These are phyloP conservation scores for Dothistroma pini DNA, from an alignment of 2,329 filamentous ascomycete species.

Conservation along the genomic window DNA sequence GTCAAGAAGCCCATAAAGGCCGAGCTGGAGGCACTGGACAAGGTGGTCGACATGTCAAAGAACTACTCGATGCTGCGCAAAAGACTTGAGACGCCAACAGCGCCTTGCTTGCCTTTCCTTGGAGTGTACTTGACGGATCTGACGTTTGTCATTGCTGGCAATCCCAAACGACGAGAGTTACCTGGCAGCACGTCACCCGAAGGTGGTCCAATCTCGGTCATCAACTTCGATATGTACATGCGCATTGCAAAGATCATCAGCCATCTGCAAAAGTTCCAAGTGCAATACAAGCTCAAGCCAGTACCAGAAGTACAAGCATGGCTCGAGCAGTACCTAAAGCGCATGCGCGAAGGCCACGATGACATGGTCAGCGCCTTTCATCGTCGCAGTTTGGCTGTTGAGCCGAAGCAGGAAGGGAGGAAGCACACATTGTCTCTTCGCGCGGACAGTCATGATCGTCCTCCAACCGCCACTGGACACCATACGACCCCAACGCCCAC, in stretches of 20 bases:
- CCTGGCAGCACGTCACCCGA: conserved; percentile 55
- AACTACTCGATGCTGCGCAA: conserved; percentile 87
- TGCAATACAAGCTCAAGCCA: conserved; percentile 79
- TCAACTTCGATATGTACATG: conserved; percentile 98
- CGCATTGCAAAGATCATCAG: conserved; percentile 94
- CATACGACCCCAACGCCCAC: conserved; percentile 1
- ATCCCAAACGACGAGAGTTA: conserved; percentile 77
- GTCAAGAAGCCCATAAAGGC: conserved; percentile 81
- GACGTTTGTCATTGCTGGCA: conserved; percentile 93
- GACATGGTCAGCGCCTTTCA: conserved; percentile 67
- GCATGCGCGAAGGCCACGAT: conserved; percentile 64
- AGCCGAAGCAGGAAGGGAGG: conserved; percentile 51
- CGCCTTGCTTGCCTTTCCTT: conserved; percentile 90
- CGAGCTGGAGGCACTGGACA: conserved; percentile 71
- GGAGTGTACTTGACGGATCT: conserved; percentile 96
- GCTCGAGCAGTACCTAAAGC: conserved; percentile 76
- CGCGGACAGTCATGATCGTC: conserved; percentile 9
- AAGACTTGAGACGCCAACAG: conserved; percentile 72
- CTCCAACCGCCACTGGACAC: conserved; percentile 18
- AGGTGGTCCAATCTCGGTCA: conserved; percentile 67
- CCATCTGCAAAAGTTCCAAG: conserved; percentile 93
- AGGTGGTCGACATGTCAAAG: conserved; percentile 82
- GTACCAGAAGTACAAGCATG: conserved; percentile 89
- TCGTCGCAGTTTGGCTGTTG: conserved; percentile 77
- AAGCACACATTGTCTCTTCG: conserved; percentile 8